Base-by-base conservation (phyloP, 2,329 filamentous ascomycete species). In the Tolypocladium inflatum region DNA sequence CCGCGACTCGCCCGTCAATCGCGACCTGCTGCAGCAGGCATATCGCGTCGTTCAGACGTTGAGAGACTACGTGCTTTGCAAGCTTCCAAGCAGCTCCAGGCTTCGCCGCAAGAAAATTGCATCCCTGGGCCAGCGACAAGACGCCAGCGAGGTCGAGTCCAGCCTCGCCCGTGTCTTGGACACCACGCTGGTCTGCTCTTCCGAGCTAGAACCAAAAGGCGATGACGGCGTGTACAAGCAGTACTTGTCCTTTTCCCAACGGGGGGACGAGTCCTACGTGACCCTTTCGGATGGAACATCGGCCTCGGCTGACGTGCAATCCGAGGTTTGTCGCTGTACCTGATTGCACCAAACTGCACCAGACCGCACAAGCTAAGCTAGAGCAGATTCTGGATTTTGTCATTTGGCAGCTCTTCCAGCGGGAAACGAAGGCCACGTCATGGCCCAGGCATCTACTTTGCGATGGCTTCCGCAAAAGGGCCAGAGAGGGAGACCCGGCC, bases 361-460 rank as follows among this genome's bases (percentile, higher is more conserved):
- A 42, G 10, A 26, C 41, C 26, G 13, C 19, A n/a, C n/a, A 41
- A 50, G 61, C 65, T 59, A 65, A 65, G 37, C 6, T 19, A 11
- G 55, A n/a, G 56, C 64, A 91, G 88, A 82, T 93, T 64, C 79
- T 93, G 50, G 87, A 92, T 67, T 91, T 89, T 70, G 81, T 83
- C 35, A 83, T 97, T 48, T 91, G 88, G 84, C 78, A 83, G 11
- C 76, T 96, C 2, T 96, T 96, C 70, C 83, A 81, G 15, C 79
- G 81, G 63, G 73, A 76, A 19, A 74, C 78, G 38, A 68, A 35
- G 73, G 72, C 59, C 70, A 76, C 63, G 11, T 41, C 62, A 55
- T 82, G 80, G 66, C 86, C 88, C 2, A 81, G 83, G 55, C 90
- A 97, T 73, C 67, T 96, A 6, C 80, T 99, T 5, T 92, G 90